phyloP scores from a whole-genome alignment of 2,329 filamentous ascomycete genomes.

The Zymoseptoria crescenta region DNA sequence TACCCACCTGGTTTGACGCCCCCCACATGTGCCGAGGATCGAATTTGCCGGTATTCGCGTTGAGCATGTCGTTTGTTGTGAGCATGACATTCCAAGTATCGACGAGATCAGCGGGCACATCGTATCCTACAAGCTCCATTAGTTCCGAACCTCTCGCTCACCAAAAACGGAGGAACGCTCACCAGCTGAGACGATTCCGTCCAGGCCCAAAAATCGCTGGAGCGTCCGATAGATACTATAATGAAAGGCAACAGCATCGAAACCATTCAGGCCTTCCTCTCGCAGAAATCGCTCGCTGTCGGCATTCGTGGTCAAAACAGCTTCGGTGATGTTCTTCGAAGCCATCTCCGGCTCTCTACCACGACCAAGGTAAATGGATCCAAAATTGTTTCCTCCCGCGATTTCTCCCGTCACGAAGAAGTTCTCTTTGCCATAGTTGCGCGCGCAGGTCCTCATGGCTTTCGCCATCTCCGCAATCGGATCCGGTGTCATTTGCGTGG shows the following conservation, averaged over 20 bases:
- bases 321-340: conserved; percentile 33
- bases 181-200: neutral
- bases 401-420: conserved; percentile 57
- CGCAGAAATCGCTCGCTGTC: conserved; percentile 45
- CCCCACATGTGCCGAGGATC: conserved; percentile 57
- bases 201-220: neutral
- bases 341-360: conserved; percentile 48
- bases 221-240: conserved; percentile 36
- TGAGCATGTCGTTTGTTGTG: conserved; percentile 50
- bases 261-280: conserved; percentile 41
- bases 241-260: conserved; percentile 53
- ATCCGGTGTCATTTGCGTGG: conserved; percentile 53
- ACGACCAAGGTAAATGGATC: conserved; percentile 51
- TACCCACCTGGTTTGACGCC: conserved; percentile 50
- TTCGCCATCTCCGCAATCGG: conserved; percentile 49
- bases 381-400: conserved; percentile 50
- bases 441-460: conserved; percentile 51
- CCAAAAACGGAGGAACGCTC: conserved; percentile 39
- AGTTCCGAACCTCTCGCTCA: conserved; percentile 45
- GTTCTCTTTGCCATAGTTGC: conserved; percentile 48
- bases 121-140: conserved; percentile 45
- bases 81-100: conserved; percentile 48
- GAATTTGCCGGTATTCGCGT: conserved; percentile 48
- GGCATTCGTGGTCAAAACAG: conserved; percentile 36
- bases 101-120: conserved; percentile 44